Conservation (phyloP, 371 early-diverging fungal species). For the Circinella umbellata region DNA sequence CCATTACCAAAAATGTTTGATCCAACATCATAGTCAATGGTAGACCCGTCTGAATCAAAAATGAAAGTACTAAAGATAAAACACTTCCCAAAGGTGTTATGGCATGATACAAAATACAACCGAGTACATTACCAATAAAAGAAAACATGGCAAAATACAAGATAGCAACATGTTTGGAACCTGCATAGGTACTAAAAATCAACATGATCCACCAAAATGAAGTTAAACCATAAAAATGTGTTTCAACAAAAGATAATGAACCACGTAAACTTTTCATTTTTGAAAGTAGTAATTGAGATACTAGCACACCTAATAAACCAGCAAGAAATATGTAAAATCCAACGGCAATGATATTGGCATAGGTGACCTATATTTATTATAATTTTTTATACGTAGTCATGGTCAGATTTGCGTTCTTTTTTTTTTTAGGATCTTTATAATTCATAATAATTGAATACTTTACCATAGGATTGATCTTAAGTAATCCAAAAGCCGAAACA, state of each 20-base stretch:
- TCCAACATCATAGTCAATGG: constrained; percentile 53
- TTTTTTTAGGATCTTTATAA: neutral
- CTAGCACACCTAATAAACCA: constrained; percentile 20
- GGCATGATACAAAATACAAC: constrained; percentile 30
- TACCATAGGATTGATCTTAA: constrained; percentile 39
- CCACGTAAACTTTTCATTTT: constrained; percentile 21
- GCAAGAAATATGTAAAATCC: constrained; percentile 20
- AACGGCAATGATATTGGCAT: constrained; percentile 43
- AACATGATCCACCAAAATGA: constrained; percentile 57
- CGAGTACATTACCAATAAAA: constrained; percentile 38
- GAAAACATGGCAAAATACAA: constrained; percentile 53
- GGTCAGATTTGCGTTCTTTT: neutral
- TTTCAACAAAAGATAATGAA: constrained; percentile 18
- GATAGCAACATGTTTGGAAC: constrained; percentile 35
- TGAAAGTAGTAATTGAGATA: constrained; percentile 34
- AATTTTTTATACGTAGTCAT: neutral
- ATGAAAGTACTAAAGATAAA: constrained; percentile 35
- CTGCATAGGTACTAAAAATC: constrained; percentile 31
- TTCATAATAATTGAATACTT: neutral
- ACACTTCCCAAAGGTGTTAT: constrained; percentile 30
- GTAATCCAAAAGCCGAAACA: constrained; percentile 21
- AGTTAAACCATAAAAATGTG: constrained; percentile 42
- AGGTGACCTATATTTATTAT: constrained; percentile 31
- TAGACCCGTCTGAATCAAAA: constrained; percentile 43
- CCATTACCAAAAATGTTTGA: constrained; percentile 49